Conservation (phyloP, 495 filamentous ascomycete genomes). For the Aspergillus homomorphus region DNA sequence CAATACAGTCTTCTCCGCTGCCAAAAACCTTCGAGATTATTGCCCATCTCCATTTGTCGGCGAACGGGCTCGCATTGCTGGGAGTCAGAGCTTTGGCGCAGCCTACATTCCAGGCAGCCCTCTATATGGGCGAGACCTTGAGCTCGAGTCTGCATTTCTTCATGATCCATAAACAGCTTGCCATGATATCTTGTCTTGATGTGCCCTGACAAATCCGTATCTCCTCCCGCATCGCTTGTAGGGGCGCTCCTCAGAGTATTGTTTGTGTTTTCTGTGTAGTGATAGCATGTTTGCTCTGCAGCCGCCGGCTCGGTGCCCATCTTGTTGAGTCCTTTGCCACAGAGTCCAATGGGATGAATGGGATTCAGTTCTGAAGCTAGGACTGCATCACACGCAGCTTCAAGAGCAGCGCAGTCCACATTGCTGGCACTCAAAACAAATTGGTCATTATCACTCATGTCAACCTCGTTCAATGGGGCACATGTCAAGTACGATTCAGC, state of each 20-base stretch:
- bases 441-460: not conserved
- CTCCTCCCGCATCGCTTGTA: not conserved
- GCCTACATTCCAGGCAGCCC: not conserved
- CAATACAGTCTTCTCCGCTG: constrained; percentile 31
- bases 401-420: not conserved
- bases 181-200: not conserved
- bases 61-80: not conserved
- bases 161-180: not conserved
- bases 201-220: not conserved
- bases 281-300: not conserved
- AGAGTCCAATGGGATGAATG: not conserved
- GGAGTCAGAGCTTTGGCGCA: not conserved
- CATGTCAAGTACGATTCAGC: not conserved
- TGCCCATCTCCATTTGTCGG: not conserved
- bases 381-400: not conserved
- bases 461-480: no score
- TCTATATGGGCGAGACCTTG: not conserved
- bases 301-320: no score
- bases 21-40: constrained; percentile 26
- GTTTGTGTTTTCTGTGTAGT: not conserved
- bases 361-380: not conserved
- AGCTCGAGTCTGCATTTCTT: not conserved
- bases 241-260: not conserved
- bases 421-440: not conserved
- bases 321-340: not conserved